Evolutionary conservation across 2,329 filamentous ascomycete species (phyloP), one percentile per base, ranked within the genome.

Genomic region (Tothia fuscella): DNA sequence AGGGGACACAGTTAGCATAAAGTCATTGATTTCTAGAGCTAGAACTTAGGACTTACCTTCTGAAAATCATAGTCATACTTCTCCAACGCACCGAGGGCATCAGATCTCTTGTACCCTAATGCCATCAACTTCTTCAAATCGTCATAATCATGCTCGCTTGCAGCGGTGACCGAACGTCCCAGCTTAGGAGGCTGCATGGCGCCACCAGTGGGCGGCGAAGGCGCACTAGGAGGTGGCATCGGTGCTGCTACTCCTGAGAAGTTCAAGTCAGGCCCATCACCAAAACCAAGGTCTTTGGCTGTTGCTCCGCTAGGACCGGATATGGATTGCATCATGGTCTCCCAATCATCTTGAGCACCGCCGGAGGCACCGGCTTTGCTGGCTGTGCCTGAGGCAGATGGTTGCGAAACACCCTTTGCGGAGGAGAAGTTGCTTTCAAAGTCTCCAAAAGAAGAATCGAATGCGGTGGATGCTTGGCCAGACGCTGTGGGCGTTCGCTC

Each of bases 31-130:
- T 10, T 29, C 26, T 10, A 14, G 10, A 29, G 14, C 10, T 10
- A 29, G 26, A 29, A 14, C 10, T 10, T 14, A 29, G 14, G 14
- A 33, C 42, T 33, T 30, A 94, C 89, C 76, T 84, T 86, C 63
- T 94, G 87, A 57, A 95, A 72, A 60, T 95, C 91, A 63, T 96
- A 95, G 64, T 96, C 87, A 58, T 83, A 94, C 60, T 89, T 88
- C 68, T 96, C 89, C 56, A 96, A 65, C 19, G 91, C 89, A 38
- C 70, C 69, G 26, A 95, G 65, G 13, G 86, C 82, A 38, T 84
- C 78, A 6, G 70, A 66, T 22, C 89, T 72, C 4, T 76, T 64
- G 57, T 93, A 96, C 1, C 89, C 89, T 87, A 96, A 94, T 7
- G 76, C 72, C 1, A 85, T 93, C 55, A 96, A 61, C 51, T 87